Evolutionary conservation across 73 alveolate species (phyloP).

Genomic region (Paraurostyla sp.): DNA sequence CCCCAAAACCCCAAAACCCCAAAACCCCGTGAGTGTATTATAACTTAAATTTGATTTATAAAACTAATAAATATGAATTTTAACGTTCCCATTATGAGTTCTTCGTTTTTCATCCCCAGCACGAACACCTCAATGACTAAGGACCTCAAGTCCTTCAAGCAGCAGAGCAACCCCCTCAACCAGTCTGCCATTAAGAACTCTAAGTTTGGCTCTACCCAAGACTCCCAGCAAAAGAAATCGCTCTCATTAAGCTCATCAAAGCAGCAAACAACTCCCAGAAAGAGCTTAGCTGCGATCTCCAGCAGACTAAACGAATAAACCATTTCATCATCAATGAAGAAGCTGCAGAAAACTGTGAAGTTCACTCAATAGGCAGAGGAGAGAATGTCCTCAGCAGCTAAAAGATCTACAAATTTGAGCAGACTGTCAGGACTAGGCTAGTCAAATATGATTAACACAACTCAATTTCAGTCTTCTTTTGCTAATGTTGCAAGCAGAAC

Average conservation of each 20-base stretch:
- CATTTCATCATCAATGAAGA: constrained; percentile 27
- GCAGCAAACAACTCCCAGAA: constrained; percentile 2
- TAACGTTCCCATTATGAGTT: constrained; percentile 30
- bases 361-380: not conserved
- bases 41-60: not conserved
- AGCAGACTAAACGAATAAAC: constrained; percentile 37
- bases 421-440: not conserved
- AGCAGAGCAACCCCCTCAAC: not conserved
- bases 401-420: not conserved
- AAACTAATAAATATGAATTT: constrained; percentile 11
- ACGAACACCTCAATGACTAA: not conserved
- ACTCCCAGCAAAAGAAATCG: too few species aligned
- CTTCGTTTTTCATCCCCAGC: constrained; percentile 20
- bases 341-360: not conserved
- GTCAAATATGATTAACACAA: not conserved
- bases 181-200: not conserved
- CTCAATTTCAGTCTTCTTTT: constrained; percentile 22
- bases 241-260: not conserved
- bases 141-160: not conserved
- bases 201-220: not conserved
- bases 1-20: constrained; percentile 55
- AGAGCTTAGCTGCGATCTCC: not conserved
- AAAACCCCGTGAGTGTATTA: not conserved
- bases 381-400: not conserved
- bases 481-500: not conserved